These are phyloP conservation scores for Cladosporium halotolerans DNA, from an alignment of 2,329 filamentous ascomycete species.

Conservation along the genomic window DNA sequence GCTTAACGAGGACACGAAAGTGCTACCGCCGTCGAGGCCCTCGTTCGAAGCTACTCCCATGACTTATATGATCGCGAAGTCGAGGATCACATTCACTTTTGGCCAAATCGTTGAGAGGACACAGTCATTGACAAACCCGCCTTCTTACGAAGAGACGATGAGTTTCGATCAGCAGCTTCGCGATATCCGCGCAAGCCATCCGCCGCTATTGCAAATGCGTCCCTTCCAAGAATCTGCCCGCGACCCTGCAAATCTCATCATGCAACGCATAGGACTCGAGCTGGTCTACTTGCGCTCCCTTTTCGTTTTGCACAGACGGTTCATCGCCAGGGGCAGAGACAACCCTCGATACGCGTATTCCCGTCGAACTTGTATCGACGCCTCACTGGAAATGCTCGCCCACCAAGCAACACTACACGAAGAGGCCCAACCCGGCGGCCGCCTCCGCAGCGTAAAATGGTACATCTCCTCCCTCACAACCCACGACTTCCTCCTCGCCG, in stretches of 20 bases:
- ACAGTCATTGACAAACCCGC: conserved; percentile 55
- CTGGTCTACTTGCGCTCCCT: conserved; percentile 84
- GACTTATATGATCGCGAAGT: conserved; percentile 71
- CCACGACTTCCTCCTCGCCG: conserved; percentile 78
- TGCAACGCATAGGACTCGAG: conserved; percentile 78
- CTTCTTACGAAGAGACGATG: conserved; percentile 56
- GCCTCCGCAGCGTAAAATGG: conserved; percentile 68
- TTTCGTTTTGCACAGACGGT: conserved; percentile 83
- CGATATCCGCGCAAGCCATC: conserved; percentile 58
- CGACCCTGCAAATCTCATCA: conserved; percentile 63
- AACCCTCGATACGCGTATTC: conserved; percentile 81
- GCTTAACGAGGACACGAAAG: conserved; percentile 61
- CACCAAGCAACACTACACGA: conserved; percentile 70
- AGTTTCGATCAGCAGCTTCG: conserved; percentile 54
- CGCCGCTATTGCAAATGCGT: conserved; percentile 71
- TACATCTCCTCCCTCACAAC: conserved; percentile 73
- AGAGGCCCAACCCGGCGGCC: conserved; percentile 66
- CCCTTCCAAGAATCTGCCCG: conserved; percentile 66
- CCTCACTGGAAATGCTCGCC: conserved; percentile 72
- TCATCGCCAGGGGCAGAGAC: conserved; percentile 68
- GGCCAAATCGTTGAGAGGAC: conserved; percentile 63
- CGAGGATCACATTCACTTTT: conserved; percentile 60
- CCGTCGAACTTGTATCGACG: conserved; percentile 75
- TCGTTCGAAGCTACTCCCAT: conserved; percentile 67
- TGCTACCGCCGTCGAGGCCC: conserved; percentile 61